These are phyloP conservation scores for Penicillium alfredii DNA, from an alignment of 495 filamentous ascomycete genomes.

Conservation along the genomic window DNA sequence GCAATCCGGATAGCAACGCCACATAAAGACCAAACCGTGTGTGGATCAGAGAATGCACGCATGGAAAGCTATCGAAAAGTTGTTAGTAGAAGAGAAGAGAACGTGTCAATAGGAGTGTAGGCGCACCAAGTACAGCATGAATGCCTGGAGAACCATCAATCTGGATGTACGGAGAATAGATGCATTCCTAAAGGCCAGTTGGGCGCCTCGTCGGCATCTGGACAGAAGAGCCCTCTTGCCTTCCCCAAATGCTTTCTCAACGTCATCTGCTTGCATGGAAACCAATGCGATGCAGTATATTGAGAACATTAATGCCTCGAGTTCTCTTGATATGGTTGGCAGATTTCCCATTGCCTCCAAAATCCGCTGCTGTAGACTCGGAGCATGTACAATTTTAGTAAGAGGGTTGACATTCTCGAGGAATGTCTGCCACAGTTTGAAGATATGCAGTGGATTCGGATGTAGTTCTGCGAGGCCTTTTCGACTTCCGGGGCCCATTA, in stretches of 20 bases:
- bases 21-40: conserved; percentile 38
- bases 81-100: neutral
- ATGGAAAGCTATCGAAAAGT: conserved; percentile 19
- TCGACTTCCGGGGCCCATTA: conserved; percentile 13
- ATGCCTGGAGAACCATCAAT: conserved; percentile 40
- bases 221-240: conserved; percentile 31
- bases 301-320: conserved; percentile 44
- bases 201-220: conserved; percentile 38
- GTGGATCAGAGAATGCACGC: conserved; percentile 31
- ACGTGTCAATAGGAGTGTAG: neutral
- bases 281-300: conserved; percentile 44
- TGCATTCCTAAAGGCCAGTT: conserved; percentile 42
- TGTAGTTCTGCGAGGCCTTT: conserved; percentile 41
- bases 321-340: conserved; percentile 25
- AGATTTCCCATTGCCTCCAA: conserved; percentile 34
- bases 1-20: conserved; percentile 38
- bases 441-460: conserved; percentile 61
- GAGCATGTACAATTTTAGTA: conserved; percentile 64
- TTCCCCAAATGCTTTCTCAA: conserved; percentile 36
- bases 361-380: conserved; percentile 46
- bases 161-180: conserved; percentile 41
- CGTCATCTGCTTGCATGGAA: conserved; percentile 35
- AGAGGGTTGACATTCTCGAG: conserved; percentile 63
- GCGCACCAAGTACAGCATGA: conserved; percentile 37
- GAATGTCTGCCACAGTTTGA: conserved; percentile 65